Evolutionary conservation across 2,329 filamentous ascomycete species (phyloP), one percentile per base, ranked within the genome.

Genomic region (Neofusicoccum cordaticola): DNA sequence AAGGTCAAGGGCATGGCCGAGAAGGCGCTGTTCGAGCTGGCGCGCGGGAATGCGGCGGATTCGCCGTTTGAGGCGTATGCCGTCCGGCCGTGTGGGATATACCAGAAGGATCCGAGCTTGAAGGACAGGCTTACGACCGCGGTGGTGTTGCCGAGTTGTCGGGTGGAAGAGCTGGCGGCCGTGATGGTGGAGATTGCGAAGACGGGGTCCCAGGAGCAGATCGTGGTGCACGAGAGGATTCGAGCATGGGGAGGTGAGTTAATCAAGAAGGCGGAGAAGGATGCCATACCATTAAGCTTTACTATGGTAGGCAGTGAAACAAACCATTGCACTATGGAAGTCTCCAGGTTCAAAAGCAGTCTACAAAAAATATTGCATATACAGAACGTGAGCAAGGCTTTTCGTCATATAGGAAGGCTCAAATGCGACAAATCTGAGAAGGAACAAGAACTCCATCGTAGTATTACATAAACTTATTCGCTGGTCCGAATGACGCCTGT

Each of bases 141-240:
- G 19, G 22, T 58, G 15, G 53, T 58, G 41, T n/a, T 58, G 53
- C 53, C 53, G 53, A 58, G 53, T 19, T 58, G 53, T 17, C 53
- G 31, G 15, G 53, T 58, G 15, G 53, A 58, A 12, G 53, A 58
- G 41, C 15, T 58, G 41, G 53, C 53, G 27, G 53, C 39, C 13
- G 53, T 58, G 15, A 44, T 58, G 53, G 41, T 45, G 19, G 53
- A 58, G 53, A 12, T 45, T 12, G 53, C 39, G 7, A 45, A 45
- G 53, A 17, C 7, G 8, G 53, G 53, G 8, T n/a, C 12, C 12
- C 12, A 57, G 35, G 53, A 58, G 39, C 19, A 41, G 15, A 45
- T 58, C 17, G 41, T 58, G 19, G 39, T 17, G 15, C 53, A 58
- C 13, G 41, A 44, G 39, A 27, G 22, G 53, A 31, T 58, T 31